These are phyloP conservation scores for Lipomyces sp. DNA, from an alignment of 805 yeast genomes.

Conservation along the genomic window DNA sequence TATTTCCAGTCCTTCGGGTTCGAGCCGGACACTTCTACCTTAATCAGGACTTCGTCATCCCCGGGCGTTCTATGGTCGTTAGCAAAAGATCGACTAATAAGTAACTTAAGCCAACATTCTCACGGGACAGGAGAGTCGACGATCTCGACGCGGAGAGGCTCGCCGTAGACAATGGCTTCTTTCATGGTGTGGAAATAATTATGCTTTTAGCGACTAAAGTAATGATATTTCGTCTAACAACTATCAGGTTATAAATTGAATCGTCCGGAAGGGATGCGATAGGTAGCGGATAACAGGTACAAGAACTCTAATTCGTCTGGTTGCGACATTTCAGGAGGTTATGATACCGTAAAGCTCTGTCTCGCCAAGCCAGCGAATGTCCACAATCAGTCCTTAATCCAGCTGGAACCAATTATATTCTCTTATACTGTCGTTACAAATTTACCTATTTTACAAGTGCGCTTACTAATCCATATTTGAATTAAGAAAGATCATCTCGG, in stretches of 20 bases:
- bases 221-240: no score
- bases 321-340: no score
- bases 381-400: background rate
- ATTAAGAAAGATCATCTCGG: background rate
- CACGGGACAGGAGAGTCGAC: constrained; percentile 14
- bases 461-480: no score
- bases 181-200: constrained; percentile 10
- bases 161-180: constrained; percentile 15
- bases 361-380: background rate
- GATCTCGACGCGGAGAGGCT: constrained; percentile 8
- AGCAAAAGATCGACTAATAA: background rate
- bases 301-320: no score
- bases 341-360: no score
- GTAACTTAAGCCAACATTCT: background rate
- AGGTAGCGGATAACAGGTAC: no score
- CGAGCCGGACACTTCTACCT: constrained; percentile 22
- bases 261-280: no score
- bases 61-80: constrained; percentile 9
- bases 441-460: no score
- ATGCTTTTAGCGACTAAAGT: background rate
- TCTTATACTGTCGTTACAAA: no score
- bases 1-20: constrained; percentile 31
- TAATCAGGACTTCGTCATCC: constrained; percentile 21
- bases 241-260: no score
- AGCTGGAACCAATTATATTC: background rate